These are phyloP conservation scores for Rugonectria rugulosa DNA, from an alignment of 2,329 filamentous ascomycete genomes.

Conservation along the genomic window DNA sequence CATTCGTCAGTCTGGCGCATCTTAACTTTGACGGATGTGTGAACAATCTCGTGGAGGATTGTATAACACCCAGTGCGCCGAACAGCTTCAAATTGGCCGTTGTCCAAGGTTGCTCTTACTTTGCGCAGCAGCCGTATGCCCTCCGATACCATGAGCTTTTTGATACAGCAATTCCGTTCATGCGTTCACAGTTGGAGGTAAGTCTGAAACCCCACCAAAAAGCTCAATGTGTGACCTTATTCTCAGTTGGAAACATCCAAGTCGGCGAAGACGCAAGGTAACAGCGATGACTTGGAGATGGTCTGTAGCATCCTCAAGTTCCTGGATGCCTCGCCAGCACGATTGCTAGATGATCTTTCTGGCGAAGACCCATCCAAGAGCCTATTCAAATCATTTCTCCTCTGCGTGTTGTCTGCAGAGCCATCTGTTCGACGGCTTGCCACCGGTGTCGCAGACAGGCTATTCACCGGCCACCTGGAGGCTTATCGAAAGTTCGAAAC, in stretches of 20 bases:
- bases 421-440: slow-evolving; percentile 58
- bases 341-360: slow-evolving; percentile 43
- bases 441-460: slow-evolving; percentile 53
- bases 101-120: slow-evolving; percentile 69
- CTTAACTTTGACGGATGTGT: slow-evolving; percentile 67
- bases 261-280: slow-evolving; percentile 14
- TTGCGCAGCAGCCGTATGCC: slow-evolving; percentile 60
- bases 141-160: slow-evolving; percentile 64
- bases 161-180: slow-evolving; percentile 61
- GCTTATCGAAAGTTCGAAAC: slow-evolving; percentile 38
- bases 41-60: slow-evolving; percentile 63
- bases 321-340: slow-evolving; percentile 57
- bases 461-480: slow-evolving; percentile 50
- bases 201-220: slow-evolving; percentile 18
- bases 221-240: slow-evolving; percentile 6
- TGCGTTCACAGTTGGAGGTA: slow-evolving; percentile 65
- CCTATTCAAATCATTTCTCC: slow-evolving; percentile 60
- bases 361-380: slow-evolving; percentile 32
- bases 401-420: slow-evolving; percentile 62
- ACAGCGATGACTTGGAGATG: slow-evolving; percentile 34
- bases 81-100: slow-evolving; percentile 68
- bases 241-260: slow-evolving; percentile 30
- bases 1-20: slow-evolving; percentile 70
- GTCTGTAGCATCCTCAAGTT: slow-evolving; percentile 60
- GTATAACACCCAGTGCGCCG: slow-evolving; percentile 64